phyloP scores from a whole-genome alignment of 805 yeast species.

The Saturnispora gosingensis region DNA sequence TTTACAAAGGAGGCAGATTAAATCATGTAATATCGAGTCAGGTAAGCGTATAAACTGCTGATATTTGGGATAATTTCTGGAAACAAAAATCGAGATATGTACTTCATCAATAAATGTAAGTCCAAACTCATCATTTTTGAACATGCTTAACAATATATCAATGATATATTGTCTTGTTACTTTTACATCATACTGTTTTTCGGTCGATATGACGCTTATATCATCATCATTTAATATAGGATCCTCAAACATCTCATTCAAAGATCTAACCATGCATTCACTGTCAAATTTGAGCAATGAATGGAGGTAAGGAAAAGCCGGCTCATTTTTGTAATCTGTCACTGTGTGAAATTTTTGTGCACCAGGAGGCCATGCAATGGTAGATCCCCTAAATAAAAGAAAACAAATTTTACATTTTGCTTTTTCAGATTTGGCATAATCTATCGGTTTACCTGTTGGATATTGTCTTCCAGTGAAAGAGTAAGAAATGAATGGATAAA shows the following conservation, averaged over 20 bases:
- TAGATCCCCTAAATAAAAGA: conserved; percentile 49
- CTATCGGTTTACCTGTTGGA: conserved; percentile 54
- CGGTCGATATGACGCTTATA: conserved; percentile 14
- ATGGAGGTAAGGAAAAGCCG: conserved; percentile 64
- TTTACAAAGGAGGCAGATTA: conserved; percentile 42
- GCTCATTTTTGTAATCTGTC: conserved; percentile 29
- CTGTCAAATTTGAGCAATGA: conserved; percentile 47
- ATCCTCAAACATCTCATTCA: conserved; percentile 83
- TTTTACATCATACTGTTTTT: conserved; percentile 21
- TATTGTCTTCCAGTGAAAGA: conserved; percentile 70
- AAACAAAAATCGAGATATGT: conserved; percentile 58
- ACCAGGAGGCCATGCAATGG: conserved; percentile 37
- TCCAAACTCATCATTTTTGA: conserved; percentile 29
- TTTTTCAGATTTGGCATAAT: conserved; percentile 21
- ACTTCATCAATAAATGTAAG: conserved; percentile 25
- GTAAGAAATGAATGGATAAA: conserved; percentile 58
- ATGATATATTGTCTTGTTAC: conserved; percentile 70
- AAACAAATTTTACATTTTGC: conserved; percentile 48
- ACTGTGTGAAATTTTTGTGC: conserved; percentile 29
- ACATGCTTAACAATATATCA: conserved; percentile 58
- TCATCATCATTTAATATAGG: conserved; percentile 57
- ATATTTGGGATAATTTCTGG: conserved; percentile 77
- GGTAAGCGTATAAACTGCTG: conserved; percentile 71
- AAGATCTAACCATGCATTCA: conserved; percentile 49
- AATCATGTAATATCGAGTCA: conserved; percentile 41